Conservation (phyloP, 1,284 basidiomycete genomes). For the Malassezia globosa region DNA sequence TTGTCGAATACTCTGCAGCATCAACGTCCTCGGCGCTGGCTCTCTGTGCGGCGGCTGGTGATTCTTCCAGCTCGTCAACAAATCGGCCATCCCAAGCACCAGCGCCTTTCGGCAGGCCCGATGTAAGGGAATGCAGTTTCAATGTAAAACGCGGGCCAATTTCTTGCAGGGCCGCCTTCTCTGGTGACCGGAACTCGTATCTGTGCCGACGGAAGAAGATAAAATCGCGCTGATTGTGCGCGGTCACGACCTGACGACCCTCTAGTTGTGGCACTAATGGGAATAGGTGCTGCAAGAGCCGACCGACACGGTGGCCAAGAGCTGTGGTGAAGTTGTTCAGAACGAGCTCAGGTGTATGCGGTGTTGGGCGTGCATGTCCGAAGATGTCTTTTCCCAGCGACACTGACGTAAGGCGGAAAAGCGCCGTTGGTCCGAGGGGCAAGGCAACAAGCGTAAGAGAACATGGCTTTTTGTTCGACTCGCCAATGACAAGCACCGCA, state of each 20-base stretch:
- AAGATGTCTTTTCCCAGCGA: conserved; percentile 69
- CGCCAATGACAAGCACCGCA: conserved; percentile 83
- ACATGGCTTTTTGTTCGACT: conserved; percentile 64
- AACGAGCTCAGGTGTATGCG: conserved; percentile 89
- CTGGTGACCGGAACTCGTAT: conserved; percentile 72
- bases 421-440: conserved; percentile 83
- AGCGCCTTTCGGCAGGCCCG: conserved; percentile 62
- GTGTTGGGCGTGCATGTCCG: conserved; percentile 79
- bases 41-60: neutral
- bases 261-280: conserved; percentile 90
- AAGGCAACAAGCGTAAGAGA: conserved; percentile 83
- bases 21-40: conserved; percentile 2
- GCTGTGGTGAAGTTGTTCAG: conserved; percentile 90
- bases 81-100: conserved; percentile 57
- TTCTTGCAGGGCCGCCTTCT: conserved; percentile 83
- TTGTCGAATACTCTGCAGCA: conserved; percentile 21
- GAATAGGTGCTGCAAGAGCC: conserved; percentile 89
- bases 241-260: conserved; percentile 88
- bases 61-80: conserved; percentile 40
- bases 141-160: conserved; percentile 95
- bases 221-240: conserved; percentile 97
- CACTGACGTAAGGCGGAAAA: conserved; percentile 86
- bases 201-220: conserved; percentile 93
- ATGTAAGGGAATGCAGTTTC: conserved; percentile 77
- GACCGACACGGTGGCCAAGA: conserved; percentile 80